Percentiles rank a stretch among this genome's conserved stretches.
These are phyloP conservation scores for Abortiporus biennis DNA, from an alignment of 1,284 basidiomycete genomes.

Conservation along the genomic window DNA sequence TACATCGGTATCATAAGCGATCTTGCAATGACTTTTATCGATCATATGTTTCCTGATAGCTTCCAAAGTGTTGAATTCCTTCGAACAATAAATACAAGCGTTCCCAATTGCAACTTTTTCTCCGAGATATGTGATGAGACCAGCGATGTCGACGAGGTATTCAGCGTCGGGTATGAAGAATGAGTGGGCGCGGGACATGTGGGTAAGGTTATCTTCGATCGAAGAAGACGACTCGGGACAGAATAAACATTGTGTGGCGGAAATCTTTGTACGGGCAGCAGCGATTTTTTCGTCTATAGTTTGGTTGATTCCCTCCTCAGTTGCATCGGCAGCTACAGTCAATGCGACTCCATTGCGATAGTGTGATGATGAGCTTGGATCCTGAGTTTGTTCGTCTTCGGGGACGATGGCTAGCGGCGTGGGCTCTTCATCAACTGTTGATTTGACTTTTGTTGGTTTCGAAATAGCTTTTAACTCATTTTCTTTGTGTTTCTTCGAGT, in stretches of 20 bases:
- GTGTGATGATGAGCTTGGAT: conserved; percentile 7
- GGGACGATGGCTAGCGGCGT: conserved; percentile 1
- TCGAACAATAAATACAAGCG: conserved; percentile 89
- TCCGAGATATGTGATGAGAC: conserved; percentile 83
- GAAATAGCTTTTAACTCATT: conserved; percentile 52
- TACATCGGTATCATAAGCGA: conserved; percentile 80
- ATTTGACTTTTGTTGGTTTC: conserved; percentile 12
- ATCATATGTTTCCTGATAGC: conserved; percentile 92
- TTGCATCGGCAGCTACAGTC: conserved; percentile 36
- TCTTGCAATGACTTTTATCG: conserved; percentile 94
- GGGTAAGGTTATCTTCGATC: conserved; percentile 68
- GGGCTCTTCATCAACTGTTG: conserved; percentile 1
- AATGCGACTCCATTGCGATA: conserved; percentile 17
- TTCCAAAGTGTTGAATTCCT: conserved; percentile 74
- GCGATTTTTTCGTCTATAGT: conserved; percentile 76
- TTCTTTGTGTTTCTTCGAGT: conserved; percentile 90
- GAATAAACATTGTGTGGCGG: conserved; percentile 79
- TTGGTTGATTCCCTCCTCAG: conserved; percentile 46
- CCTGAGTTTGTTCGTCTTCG: conserved; percentile 5
- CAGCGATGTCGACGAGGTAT: conserved; percentile 80
- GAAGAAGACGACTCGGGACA: conserved; percentile 55
- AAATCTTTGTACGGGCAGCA: conserved; percentile 61
- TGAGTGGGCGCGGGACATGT: conserved; percentile 87
- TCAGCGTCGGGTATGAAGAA: conserved; percentile 97
- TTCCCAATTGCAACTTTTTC: conserved; percentile 94